Base-by-base conservation (phyloP, 306 rosid species). In the Acacia crassicarpa region DNA sequence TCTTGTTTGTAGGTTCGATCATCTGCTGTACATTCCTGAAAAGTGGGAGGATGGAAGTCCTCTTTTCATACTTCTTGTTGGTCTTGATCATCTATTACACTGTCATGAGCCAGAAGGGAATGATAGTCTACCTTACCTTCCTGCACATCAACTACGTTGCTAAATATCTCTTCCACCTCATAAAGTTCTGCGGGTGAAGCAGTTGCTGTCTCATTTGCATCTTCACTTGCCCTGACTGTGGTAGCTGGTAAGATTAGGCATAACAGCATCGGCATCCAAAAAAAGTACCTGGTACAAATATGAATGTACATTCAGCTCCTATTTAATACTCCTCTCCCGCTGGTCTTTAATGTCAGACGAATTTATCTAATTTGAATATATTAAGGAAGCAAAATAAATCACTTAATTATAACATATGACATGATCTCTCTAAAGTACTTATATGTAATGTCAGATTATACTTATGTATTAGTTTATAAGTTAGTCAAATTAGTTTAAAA, bases 111-210 rank as follows among this genome's bases (percentile, higher is more conserved):
- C 86, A 80, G 63, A 67, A 80, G 81, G 86, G 89, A 78, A 80
- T 91, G 84, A 16, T 45, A 87, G 30, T 86, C 97, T 43, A 81
- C 88, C 83, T 88, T 92, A 70, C 87, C 89, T 88, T 92, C 97
- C 46, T 80, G 93, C 68, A 49, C 87, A 77, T 95, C 99, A 45
- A 90, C 82, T 75, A 71, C 88, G 85, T 80, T 93, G 90, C 92
- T 91, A 88, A 95, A 95, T 76, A 92, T 88, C 88, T 95, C 99
- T 87, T 95, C 99, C 41, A 91, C 99, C 91, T 95, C 99, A 79
- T 88, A 95, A 88, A 95, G 93, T 77, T 95, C 98, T 74, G 93
- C 99, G 25, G 99, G 97, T 14, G 99, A 95, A 84, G 88, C 93
- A 87, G 84, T 82, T 81, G 89, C 99, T 14, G 85, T 27, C 80